Evolutionary conservation across 441 rosid genomes (phyloP).

Genomic region (Macaranga tanarius): DNA sequence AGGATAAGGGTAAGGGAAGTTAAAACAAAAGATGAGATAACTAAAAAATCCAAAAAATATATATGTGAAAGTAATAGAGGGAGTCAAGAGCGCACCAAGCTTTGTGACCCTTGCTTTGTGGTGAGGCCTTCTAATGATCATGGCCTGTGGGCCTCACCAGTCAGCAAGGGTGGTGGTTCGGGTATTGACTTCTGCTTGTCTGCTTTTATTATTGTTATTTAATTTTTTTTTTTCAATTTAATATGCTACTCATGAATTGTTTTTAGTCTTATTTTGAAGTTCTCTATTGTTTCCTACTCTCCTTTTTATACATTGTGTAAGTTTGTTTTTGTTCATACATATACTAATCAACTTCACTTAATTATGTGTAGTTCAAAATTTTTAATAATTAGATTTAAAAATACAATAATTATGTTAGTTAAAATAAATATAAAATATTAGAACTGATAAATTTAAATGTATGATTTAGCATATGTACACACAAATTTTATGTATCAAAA

Average conservation of each 20-base stretch:
- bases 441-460: no score
- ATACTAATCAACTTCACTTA: no score
- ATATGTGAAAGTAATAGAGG: slow-evolving; percentile 24
- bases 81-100: slow-evolving; percentile 96
- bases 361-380: no score
- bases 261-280: not conserved
- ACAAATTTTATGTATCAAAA: no score
- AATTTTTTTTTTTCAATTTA: slow-evolving; percentile 28
- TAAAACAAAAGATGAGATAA: not conserved
- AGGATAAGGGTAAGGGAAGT: not conserved
- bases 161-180: slow-evolving; percentile 81
- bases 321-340: no score
- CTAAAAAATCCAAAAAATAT: not conserved
- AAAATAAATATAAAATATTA: no score
- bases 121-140: slow-evolving; percentile 19
- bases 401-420: no score
- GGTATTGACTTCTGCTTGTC: slow-evolving; percentile 87
- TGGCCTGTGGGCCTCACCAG: slow-evolving; percentile 23
- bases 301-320: no score
- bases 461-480: no score
- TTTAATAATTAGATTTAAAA: no score
- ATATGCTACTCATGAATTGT: slow-evolving; percentile 25
- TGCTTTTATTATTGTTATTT: not conserved
- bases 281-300: no score
- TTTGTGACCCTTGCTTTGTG: slow-evolving; percentile 40